Base-by-base conservation (phyloP, 2,329 filamentous ascomycete genomes). In the Pseudogymnoascus sp. region DNA sequence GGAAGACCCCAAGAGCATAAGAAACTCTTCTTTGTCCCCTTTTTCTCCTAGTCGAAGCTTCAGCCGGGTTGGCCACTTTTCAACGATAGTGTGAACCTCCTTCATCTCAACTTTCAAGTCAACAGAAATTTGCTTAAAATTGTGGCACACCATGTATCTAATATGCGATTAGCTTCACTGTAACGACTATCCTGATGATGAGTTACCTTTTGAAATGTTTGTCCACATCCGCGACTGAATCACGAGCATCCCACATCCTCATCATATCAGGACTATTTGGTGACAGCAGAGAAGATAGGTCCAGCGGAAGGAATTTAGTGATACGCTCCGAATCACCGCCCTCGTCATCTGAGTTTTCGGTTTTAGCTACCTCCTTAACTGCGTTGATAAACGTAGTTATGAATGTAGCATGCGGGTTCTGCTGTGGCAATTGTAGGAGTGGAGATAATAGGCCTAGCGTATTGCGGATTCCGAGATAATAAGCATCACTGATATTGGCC, bases 321-420 rank as follows among this genome's bases (percentile, higher is more conserved):
- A 67, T 50, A 21, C 62, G 62, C 8, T 56, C 21, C 50, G 62
- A 59, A 18, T 62, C 34, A 37, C 8, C 18, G 10, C 4, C 31
- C 11, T 40, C n/a, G 10, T 11, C 21, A 10, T 36, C 42, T 25
- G 36, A 36, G 34, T 66, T 62, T 1, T 6, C 46, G 14, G 21
- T 59, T n/a, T 65, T 63, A 6, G 37, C 50, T 16, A 44, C 10
- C 25, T 71, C 64, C 0, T 60, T 7, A 25, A 75, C 66, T 0
- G 75, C 75, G 62, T 77, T 77, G 34, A 76, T 63, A 69, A 78
- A 79, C 0, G 78, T 71, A 8, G 74, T 73, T 5, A 80, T 64
- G 1, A 79, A 65, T 0, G 75, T 75, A 1, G 78, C 77, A 23
- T 76, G 70, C 0, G 73, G 71, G 62, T 79, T 80, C 5, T 72